phyloP scores from a whole-genome alignment of 2,329 filamentous ascomycete species.

The Delphinella strobiligena region DNA sequence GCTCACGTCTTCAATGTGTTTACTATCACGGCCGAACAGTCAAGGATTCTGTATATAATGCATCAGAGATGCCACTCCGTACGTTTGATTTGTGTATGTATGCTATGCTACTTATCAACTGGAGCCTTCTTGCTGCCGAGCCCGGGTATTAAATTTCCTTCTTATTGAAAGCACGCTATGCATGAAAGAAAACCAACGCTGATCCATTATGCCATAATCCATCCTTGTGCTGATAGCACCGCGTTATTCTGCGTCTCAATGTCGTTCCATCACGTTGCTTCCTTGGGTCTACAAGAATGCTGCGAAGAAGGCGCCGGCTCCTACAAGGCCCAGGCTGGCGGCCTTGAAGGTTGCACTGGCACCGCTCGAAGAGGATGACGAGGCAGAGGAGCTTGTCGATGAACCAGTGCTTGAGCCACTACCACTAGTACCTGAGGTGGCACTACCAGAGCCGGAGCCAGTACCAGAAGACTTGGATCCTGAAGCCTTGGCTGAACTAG shows the following conservation, averaged over 20 bases:
- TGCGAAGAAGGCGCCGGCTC: slow-evolving; percentile 25
- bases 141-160: background rate
- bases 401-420: slow-evolving; percentile 10
- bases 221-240: background rate
- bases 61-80: no score
- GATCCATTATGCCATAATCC: background rate
- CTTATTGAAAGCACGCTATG: background rate
- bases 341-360: slow-evolving; percentile 18
- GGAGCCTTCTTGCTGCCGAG: no score
- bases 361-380: slow-evolving; percentile 12
- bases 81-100: background rate
- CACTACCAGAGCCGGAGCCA: slow-evolving; percentile 9
- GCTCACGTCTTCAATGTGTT: no score
- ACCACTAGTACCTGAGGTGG: background rate
- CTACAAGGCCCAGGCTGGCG: slow-evolving; percentile 22
- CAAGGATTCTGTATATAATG: no score
- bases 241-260: no score
- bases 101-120: background rate
- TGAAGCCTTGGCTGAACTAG: slow-evolving; percentile 7
- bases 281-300: slow-evolving; percentile 27
- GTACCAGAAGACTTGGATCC: slow-evolving; percentile 10
- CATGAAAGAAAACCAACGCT: background rate
- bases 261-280: no score
- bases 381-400: slow-evolving; percentile 15
- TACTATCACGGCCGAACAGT: no score